Conservation (phyloP, 805 yeast species). For the Sugiyamaella floridensis region DNA sequence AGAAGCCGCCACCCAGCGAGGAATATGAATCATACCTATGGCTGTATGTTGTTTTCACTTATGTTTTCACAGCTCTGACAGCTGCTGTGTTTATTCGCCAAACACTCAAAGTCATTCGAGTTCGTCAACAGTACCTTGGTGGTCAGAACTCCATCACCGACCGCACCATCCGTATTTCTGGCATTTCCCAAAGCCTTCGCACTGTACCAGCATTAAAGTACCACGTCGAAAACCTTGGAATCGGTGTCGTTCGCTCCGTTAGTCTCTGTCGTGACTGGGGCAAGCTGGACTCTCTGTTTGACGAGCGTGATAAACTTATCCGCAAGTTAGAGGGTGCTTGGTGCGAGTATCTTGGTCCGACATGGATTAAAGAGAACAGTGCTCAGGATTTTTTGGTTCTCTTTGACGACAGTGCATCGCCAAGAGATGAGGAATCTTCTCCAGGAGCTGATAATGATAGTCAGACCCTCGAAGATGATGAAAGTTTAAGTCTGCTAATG, state of each 20-base stretch:
- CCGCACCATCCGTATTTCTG: conserved; percentile 79
- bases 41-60: conserved; percentile 84
- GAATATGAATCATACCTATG: conserved; percentile 58
- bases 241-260: conserved; percentile 72
- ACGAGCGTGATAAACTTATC: conserved; percentile 48
- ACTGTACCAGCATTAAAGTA: conserved; percentile 61
- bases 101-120: conserved; percentile 64
- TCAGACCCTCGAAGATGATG: neutral
- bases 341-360: conserved; percentile 57
- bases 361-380: conserved; percentile 8
- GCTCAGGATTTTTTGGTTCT: neutral
- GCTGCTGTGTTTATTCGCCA: conserved; percentile 56
- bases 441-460: neutral
- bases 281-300: conserved; percentile 57
- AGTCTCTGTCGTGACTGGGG: conserved; percentile 87
- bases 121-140: conserved; percentile 78
- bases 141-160: conserved; percentile 85
- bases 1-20: conserved; percentile 22
- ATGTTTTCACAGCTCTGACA: conserved; percentile 69
- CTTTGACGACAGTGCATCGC: neutral
- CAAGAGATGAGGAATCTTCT: neutral
- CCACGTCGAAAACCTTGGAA: conserved; percentile 69
- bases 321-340: conserved; percentile 59
- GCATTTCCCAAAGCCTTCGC: conserved; percentile 78
- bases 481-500: neutral